These are phyloP conservation scores for Neurospora crassa DNA, from an alignment of 2,329 filamentous ascomycete species.

Conservation along the genomic window DNA sequence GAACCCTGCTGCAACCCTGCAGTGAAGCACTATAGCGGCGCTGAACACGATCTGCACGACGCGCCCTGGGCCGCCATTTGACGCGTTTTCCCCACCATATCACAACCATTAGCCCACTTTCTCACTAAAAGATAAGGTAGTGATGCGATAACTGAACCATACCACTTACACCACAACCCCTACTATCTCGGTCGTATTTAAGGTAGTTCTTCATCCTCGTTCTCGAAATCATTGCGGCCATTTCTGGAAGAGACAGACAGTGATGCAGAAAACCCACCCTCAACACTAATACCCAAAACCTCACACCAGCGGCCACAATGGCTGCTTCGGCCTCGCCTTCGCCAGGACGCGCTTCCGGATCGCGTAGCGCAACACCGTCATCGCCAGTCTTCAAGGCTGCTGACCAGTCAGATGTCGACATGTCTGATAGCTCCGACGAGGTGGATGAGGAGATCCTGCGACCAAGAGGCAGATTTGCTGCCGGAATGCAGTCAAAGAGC, in stretches of 20 bases:
- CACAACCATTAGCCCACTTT: constrained; percentile 8
- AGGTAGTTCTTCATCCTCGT: no score
- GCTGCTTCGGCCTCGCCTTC: constrained; percentile 39
- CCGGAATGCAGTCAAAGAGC: constrained; percentile 44
- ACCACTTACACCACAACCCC: neutral
- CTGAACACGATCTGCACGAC: neutral
- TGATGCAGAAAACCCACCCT: neutral
- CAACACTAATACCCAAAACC: neutral
- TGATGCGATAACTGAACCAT: neutral
- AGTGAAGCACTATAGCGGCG: constrained; percentile 2
- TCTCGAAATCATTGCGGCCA: neutral
- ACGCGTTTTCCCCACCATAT: constrained; percentile 15
- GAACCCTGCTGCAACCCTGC: neutral
- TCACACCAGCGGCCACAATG: constrained; percentile 28
- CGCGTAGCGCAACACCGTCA: constrained; percentile 11
- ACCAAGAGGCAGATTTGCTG: constrained; percentile 55
- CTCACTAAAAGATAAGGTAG: neutral
- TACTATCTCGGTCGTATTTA: no score
- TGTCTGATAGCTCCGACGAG: constrained; percentile 22
- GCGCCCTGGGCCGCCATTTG: neutral
- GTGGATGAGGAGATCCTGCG: constrained; percentile 34
- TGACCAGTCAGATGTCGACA: constrained; percentile 10
- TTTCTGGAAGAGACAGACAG: neutral
- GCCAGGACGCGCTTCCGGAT: constrained; percentile 26
- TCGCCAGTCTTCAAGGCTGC: constrained; percentile 5